These are phyloP conservation scores for Aphanomyces cochlioides DNA, from an alignment of 352 stramenopile species.

Conservation along the genomic window DNA sequence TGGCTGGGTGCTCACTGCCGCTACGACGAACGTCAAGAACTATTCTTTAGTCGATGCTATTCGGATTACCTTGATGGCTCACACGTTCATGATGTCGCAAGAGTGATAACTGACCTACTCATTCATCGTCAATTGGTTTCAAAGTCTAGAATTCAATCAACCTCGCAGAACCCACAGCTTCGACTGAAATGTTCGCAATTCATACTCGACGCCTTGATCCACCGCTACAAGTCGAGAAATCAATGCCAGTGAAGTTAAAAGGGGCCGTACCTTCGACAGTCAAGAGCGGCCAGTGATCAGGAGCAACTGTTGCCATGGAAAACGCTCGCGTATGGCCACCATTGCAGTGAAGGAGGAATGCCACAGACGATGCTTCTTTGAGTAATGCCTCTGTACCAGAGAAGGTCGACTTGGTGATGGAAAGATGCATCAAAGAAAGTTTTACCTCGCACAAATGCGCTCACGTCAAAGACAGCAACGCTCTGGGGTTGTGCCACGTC, in stretches of 20 bases:
- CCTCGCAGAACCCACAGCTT: neutral
- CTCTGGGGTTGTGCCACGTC: neutral
- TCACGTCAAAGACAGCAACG: conserved; percentile 5
- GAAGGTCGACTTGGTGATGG: neutral
- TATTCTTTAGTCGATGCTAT: no score
- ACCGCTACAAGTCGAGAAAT: neutral
- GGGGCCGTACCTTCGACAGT: neutral
- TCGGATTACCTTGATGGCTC: neutral
- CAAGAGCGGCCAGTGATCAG: conserved; percentile 5
- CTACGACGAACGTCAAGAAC: neutral
- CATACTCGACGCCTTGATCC: neutral
- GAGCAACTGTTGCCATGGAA: neutral
- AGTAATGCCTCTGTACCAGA: neutral
- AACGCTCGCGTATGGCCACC: neutral
- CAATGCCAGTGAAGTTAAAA: neutral
- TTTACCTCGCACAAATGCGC: neutral
- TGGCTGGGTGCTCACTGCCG: neutral
- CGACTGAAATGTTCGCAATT: neutral
- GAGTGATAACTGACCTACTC: neutral
- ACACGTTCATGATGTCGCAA: neutral
- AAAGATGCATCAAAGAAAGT: neutral
- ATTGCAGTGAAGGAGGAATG: neutral
- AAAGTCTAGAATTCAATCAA: neutral
- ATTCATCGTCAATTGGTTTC: no score
- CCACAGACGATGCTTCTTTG: neutral